A percentile compares a stretch with the other conserved stretches of the same genome.
These are phyloP conservation scores for Thermothielavioides terrestris DNA, from an alignment of 495 filamentous ascomycete species.

Conservation along the genomic window DNA sequence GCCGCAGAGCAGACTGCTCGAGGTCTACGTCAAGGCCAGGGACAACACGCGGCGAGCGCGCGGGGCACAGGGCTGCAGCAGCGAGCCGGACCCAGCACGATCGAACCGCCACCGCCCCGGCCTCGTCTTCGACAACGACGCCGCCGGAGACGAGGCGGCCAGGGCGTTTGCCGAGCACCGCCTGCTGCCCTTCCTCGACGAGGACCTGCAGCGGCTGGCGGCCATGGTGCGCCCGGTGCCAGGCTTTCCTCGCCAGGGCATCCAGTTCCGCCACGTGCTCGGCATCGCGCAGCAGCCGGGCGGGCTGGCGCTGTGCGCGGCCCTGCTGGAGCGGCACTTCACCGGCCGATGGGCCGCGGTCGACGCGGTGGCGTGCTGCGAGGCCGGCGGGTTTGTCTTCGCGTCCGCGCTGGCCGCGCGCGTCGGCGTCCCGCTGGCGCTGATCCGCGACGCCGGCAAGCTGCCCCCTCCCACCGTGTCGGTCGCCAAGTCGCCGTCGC, in stretches of 20 bases:
- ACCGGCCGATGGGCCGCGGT: constrained; percentile 42
- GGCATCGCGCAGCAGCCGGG: constrained; percentile 46
- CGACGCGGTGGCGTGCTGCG: constrained; percentile 43
- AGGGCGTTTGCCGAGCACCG: constrained; percentile 31
- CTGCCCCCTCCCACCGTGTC: constrained; percentile 51
- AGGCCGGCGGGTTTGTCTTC: constrained; percentile 52
- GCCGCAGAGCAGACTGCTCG: constrained; percentile 46
- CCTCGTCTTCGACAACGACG: constrained; percentile 47
- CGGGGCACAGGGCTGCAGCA: constrained; percentile 22
- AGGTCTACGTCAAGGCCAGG: constrained; percentile 44
- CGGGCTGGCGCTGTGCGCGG: constrained; percentile 47
- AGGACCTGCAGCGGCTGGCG: constrained; percentile 42
- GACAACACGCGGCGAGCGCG: constrained; percentile 36
- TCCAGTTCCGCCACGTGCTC: constrained; percentile 54
- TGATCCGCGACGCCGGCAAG: constrained; percentile 53
- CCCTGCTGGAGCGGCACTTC: constrained; percentile 44
- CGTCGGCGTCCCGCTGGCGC: constrained; percentile 40
- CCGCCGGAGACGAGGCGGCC: constrained; percentile 29
- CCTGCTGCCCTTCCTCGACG: constrained; percentile 45
- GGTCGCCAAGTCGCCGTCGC: constrained; percentile 40
- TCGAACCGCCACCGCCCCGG: constrained; percentile 25
- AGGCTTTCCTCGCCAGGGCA: constrained; percentile 44
- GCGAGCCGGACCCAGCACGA: not conserved
- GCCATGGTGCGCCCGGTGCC: constrained; percentile 44
- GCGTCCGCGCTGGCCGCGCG: constrained; percentile 44